Evolutionary conservation across 306 rosid genomes (phyloP).

Genomic region (Glycine tomentella): DNA sequence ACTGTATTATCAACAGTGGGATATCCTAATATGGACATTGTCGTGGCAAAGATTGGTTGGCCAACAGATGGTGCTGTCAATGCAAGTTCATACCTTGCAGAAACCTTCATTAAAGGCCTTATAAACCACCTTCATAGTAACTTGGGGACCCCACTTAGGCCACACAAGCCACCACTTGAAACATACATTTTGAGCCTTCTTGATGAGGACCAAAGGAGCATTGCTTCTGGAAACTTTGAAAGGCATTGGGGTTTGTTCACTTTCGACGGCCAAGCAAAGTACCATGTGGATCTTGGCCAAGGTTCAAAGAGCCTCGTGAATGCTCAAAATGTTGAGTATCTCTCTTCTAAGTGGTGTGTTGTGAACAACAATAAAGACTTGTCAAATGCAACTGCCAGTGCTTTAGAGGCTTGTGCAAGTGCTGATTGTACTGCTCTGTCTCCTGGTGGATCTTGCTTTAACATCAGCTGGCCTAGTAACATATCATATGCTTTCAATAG

Average conservation of each 20-base stretch:
- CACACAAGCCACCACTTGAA: constrained; percentile 65
- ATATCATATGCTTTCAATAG: constrained; percentile 89
- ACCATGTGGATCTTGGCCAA: constrained; percentile 66
- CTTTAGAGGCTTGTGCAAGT: constrained; percentile 67
- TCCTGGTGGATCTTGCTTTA: constrained; percentile 86
- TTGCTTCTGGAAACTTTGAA: constrained; percentile 72
- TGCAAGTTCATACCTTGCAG: constrained; percentile 73
- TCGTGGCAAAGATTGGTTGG: constrained; percentile 93
- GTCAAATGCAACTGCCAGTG: constrained; percentile 71
- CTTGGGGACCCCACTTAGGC: constrained; percentile 80
- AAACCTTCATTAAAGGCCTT: constrained; percentile 81
- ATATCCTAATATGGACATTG: constrained; percentile 69
- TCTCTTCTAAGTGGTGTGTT: constrained; percentile 88
- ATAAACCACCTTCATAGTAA: constrained; percentile 66
- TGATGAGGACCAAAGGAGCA: constrained; percentile 87
- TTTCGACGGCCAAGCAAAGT: constrained; percentile 97
- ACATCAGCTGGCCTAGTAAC: constrained; percentile 83
- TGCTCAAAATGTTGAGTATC: constrained; percentile 84
- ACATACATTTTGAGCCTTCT: constrained; percentile 77
- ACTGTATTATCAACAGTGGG: constrained; percentile 65
- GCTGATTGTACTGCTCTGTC: constrained; percentile 86
- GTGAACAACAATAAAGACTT: constrained; percentile 83
- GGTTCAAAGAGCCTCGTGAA: constrained; percentile 67
- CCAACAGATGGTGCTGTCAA: constrained; percentile 88
- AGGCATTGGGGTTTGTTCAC: constrained; percentile 96